These are phyloP conservation scores for Solanum bulbocastanum DNA, from an alignment of 257 asterid genomes.

Conservation along the genomic window DNA sequence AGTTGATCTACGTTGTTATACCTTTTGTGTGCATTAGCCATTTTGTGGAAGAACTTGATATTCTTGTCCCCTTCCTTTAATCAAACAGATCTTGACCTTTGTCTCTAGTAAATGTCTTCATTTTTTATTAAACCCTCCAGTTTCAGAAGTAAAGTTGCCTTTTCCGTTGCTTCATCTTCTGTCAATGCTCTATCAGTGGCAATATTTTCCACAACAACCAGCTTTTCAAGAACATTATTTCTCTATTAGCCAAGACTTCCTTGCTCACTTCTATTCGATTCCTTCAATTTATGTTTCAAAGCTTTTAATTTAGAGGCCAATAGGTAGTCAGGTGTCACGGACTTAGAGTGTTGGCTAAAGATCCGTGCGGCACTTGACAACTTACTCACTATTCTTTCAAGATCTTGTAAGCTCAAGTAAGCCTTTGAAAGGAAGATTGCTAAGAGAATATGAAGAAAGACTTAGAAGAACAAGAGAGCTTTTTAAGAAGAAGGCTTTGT, in stretches of 20 bases:
- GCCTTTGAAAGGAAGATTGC: too few species aligned
- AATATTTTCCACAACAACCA: background rate
- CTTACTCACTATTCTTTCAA: too few species aligned
- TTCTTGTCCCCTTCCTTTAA: background rate
- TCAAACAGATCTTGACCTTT: background rate
- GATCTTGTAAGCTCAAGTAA: too few species aligned
- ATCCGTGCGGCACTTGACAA: too few species aligned
- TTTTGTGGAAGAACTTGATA: background rate
- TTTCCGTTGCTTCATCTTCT: background rate
- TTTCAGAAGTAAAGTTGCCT: background rate
- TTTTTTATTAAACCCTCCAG: background rate
- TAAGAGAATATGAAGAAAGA: too few species aligned
- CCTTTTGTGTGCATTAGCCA: background rate
- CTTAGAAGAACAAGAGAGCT: too few species aligned
- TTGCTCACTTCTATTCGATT: background rate
- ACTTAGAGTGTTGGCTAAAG: too few species aligned
- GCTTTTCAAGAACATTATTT: background rate
- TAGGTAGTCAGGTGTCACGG: background rate
- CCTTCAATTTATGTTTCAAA: background rate
- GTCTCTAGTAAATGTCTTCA: background rate
- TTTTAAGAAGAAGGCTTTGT: too few species aligned
- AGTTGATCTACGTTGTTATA: background rate
- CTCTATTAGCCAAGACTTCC: background rate
- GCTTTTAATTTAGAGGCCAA: background rate
- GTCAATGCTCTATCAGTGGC: background rate